Percentiles rank a stretch among this genome's conserved stretches.
Evolutionary conservation across 2,329 filamentous ascomycete genomes (phyloP).

Genomic region (Cytospora chrysosperma): DNA sequence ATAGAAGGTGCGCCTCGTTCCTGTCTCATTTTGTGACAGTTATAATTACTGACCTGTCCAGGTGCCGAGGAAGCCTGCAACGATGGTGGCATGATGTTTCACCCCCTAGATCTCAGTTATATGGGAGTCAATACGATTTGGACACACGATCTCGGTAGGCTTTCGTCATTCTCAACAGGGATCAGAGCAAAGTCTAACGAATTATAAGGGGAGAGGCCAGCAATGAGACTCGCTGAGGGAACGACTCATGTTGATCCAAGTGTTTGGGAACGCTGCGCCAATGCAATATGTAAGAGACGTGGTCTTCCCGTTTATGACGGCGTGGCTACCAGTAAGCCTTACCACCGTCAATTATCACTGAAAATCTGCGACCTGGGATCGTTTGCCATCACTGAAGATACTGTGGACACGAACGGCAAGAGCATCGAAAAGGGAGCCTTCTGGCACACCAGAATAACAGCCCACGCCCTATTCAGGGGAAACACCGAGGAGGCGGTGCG

Average conservation of each 20-base stretch:
- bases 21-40: background rate
- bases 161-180: conserved; percentile 22
- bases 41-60: conserved; percentile 31
- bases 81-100: conserved; percentile 68
- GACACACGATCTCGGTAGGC: conserved; percentile 64
- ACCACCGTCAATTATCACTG: conserved; percentile 73
- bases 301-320: conserved; percentile 64
- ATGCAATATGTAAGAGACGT: conserved; percentile 61
- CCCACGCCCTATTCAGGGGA: conserved; percentile 72
- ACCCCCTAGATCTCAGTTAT: conserved; percentile 70
- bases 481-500: conserved; percentile 67
- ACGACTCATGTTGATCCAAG: conserved; percentile 46
- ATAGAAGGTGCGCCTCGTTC: conserved; percentile 55
- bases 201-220: conserved; percentile 17
- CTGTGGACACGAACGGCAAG: conserved; percentile 43
- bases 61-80: conserved; percentile 63
- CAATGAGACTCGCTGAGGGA: conserved; percentile 43
- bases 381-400: conserved; percentile 69
- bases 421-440: conserved; percentile 51
- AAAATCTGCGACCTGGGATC: conserved; percentile 70
- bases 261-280: conserved; percentile 62
- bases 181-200: conserved; percentile 5
- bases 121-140: conserved; percentile 73
- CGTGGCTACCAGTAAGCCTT: conserved; percentile 60
- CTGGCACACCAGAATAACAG: conserved; percentile 70